phyloP scores from a whole-genome alignment of 306 rosid species.

The Pyrus betulifolia region DNA sequence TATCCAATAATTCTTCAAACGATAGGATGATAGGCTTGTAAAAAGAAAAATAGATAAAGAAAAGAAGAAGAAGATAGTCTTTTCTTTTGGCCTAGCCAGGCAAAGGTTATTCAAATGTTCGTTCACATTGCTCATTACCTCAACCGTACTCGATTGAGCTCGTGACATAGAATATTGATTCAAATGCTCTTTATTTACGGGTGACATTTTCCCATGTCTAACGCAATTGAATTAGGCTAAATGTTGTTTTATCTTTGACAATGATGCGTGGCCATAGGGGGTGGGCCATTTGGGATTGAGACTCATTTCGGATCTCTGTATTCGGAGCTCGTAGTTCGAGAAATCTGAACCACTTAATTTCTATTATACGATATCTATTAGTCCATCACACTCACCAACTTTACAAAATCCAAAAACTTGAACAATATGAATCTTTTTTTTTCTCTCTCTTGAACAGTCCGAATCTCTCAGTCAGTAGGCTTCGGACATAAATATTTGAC shows the following conservation, averaged over 20 bases:
- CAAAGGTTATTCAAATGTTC: neutral
- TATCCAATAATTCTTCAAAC: neutral
- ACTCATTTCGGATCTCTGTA: too few species aligned
- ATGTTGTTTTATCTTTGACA: neutral
- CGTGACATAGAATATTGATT: neutral
- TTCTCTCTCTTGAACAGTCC: too few species aligned
- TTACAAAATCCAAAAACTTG: too few species aligned
- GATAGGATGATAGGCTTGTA: neutral
- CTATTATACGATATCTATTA: too few species aligned
- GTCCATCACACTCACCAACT: too few species aligned
- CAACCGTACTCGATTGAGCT: neutral
- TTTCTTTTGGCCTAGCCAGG: neutral
- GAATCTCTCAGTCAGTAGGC: too few species aligned
- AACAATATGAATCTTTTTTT: too few species aligned
- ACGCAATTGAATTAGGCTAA: conserved; percentile 18
- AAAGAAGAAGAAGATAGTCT: neutral
- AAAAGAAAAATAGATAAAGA: too few species aligned
- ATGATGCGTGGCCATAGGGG: neutral
- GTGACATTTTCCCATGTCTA: conserved; percentile 8
- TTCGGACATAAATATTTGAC: too few species aligned
- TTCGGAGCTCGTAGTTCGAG: too few species aligned
- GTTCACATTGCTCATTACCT: neutral
- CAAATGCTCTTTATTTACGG: neutral
- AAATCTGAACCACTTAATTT: too few species aligned
- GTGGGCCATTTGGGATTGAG: neutral